A percentile compares a stretch with the other conserved stretches of the same genome.
phyloP scores from a whole-genome alignment of 108 stramenopile genomes.

The Asterionellopsis glacialis region DNA sequence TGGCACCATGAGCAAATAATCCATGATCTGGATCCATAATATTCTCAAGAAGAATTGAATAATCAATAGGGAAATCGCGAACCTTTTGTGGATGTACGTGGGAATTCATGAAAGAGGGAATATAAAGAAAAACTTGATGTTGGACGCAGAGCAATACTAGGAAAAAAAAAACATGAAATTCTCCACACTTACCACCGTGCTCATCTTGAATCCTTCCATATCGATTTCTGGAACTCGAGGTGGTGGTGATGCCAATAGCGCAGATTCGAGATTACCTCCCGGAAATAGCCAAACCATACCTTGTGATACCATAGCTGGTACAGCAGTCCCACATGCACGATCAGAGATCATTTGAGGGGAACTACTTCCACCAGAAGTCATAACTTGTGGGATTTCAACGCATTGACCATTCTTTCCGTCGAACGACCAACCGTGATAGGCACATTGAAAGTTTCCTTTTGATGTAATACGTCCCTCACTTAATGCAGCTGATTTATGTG shows the following conservation, averaged over 20 bases:
- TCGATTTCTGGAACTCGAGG: constrained; percentile 58
- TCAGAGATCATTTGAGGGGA: not conserved
- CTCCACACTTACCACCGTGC: not conserved
- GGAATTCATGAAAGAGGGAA: too few relatives aligned
- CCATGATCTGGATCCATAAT: constrained; percentile 76
- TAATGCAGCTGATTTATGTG: constrained; percentile 59
- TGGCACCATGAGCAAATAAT: constrained; percentile 55
- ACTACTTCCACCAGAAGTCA: constrained; percentile 1
- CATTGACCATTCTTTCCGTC: constrained; percentile 46
- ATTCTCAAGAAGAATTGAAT: constrained; percentile 60
- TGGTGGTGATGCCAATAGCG: constrained; percentile 40
- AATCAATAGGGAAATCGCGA: constrained; percentile 68
- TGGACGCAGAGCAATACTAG: too few relatives aligned
- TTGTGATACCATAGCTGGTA: constrained; percentile 35
- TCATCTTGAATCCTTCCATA: constrained; percentile 23
- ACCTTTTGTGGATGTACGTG: constrained; percentile 9
- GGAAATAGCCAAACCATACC: constrained; percentile 66
- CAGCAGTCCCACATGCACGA: constrained; percentile 37
- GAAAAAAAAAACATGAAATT: not conserved
- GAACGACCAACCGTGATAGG: constrained; percentile 74
- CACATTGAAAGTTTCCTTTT: constrained; percentile 49
- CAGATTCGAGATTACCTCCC: constrained; percentile 32
- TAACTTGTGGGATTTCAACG: constrained; percentile 54
- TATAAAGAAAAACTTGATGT: too few relatives aligned
- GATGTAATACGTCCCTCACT: constrained; percentile 56